Percentiles rank a stretch among this genome's conserved stretches.
phyloP scores from a whole-genome alignment of 108 stramenopile species.

The Skeletonema menzelii region DNA sequence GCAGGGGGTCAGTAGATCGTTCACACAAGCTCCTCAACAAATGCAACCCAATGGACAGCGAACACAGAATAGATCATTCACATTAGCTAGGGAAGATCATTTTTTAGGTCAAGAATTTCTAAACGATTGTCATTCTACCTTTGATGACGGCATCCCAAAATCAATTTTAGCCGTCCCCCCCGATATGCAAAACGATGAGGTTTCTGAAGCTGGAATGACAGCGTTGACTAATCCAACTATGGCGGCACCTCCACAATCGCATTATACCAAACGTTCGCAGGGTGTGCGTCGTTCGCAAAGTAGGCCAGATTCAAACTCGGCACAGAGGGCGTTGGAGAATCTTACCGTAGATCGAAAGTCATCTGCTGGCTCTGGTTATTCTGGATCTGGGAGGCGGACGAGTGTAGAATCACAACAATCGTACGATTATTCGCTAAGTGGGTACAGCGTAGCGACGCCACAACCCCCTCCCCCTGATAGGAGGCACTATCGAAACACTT shows the following conservation, averaged over 20 bases:
- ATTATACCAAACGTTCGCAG: not conserved
- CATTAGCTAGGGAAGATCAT: not conserved
- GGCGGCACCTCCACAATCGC: not conserved
- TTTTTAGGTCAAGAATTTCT: not conserved
- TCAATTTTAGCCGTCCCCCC: not conserved
- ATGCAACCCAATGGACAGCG: not conserved
- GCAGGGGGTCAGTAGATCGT: not conserved
- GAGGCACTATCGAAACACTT: not conserved
- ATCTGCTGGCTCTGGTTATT: not conserved
- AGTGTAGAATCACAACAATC: not conserved
- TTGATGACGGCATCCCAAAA: conserved; percentile 1
- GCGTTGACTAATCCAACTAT: not conserved
- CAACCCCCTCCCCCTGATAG: not conserved
- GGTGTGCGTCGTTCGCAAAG: not conserved
- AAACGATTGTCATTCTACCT: not conserved
- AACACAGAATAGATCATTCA: not conserved
- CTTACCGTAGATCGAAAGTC: not conserved
- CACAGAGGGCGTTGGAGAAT: not conserved
- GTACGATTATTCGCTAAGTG: not conserved
- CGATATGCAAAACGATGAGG: not conserved
- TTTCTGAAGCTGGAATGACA: not conserved
- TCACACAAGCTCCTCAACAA: not conserved
- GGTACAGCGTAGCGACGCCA: not conserved
- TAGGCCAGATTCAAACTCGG: not conserved
- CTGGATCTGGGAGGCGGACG: not conserved